phyloP scores from a whole-genome alignment of 1,284 basidiomycete species.

The Megacollybia platyphylla region DNA sequence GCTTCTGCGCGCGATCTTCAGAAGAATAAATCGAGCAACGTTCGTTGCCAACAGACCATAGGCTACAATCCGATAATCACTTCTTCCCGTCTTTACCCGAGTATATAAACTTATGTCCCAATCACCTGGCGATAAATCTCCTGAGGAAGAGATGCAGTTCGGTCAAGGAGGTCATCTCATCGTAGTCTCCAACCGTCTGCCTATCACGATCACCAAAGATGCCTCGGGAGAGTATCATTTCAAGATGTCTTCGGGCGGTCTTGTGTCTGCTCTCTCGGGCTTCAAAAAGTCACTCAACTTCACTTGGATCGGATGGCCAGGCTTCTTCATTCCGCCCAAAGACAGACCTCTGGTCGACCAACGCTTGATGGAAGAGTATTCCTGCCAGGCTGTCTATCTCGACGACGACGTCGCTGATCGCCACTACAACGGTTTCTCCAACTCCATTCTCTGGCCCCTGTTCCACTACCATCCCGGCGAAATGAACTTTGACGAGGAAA shows the following conservation, averaged over 20 bases:
- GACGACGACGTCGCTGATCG: slow-evolving; percentile 94
- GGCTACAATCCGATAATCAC: slow-evolving; percentile 4
- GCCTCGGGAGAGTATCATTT: slow-evolving; percentile 83
- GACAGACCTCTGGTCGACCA: slow-evolving; percentile 81
- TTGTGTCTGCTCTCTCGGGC: slow-evolving; percentile 88
- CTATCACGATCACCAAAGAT: slow-evolving; percentile 87
- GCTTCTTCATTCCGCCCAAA: slow-evolving; percentile 80
- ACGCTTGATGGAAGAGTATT: slow-evolving; percentile 87
- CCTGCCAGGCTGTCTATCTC: slow-evolving; percentile 95
- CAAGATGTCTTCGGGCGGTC: slow-evolving; percentile 93
- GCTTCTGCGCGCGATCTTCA: too few relatives aligned
- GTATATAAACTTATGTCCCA: slow-evolving; percentile 11
- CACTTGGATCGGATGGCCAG: slow-evolving; percentile 93
- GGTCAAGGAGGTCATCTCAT: slow-evolving; percentile 63
- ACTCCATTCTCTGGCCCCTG: slow-evolving; percentile 98
- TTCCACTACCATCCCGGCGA: slow-evolving; percentile 99
- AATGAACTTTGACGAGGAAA: slow-evolving; percentile 98
- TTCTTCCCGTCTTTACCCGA: not conserved
- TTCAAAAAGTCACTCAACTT: slow-evolving; percentile 96
- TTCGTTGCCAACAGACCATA: too few relatives aligned
- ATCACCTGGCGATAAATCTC: slow-evolving; percentile 14
- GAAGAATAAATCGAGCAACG: too few relatives aligned
- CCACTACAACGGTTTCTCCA: slow-evolving; percentile 98
- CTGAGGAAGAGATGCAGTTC: slow-evolving; percentile 20
- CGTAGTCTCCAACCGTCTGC: slow-evolving; percentile 92